Evolutionary conservation across 306 rosid genomes (phyloP), one percentile per base, ranked within the genome.

Genomic region (Vigna trinervia): DNA sequence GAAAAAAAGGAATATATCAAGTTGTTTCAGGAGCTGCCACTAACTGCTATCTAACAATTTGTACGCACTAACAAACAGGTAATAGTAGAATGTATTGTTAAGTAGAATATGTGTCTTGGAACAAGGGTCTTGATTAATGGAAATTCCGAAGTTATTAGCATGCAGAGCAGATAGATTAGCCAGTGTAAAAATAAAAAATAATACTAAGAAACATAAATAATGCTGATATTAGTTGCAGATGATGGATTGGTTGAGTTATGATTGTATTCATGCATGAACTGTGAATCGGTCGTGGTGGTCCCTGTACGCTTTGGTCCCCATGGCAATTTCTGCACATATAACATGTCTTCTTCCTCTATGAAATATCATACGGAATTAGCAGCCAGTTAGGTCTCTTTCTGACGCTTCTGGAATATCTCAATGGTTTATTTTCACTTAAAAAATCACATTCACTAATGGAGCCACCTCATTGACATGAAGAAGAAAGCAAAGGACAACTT

Each of bases 371-470:
- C 38, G 6, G 4, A 34, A 38, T 6, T 7, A 38, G 8, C 41
- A 60, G 23, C 68, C 68, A 32, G 46, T 62, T 23, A 34, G 1
- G 68, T 62, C 46, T n/a, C 13, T 62, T 62, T 62, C 69, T 5
- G 59, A 73, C 28, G 17, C 28, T 14, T 59, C 69, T 34, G 58
- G 52, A 74, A 74, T 58, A 34, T 73, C 78, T 30, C 23, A 73
- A 34, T 23, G 76, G 26, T 8, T 56, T 12, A 5, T 57, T 8
- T 34, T 56, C 43, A 5, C 54, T 58, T 20, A 15, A 58, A 8
- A 73, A 14, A 4, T 11, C 77, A 57, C 30, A 62, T 62, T 36
- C 69, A n/a, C 46, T n/a, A 46, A 46, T 45, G 59, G 11, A 10
- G 57, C 7, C 58, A 61, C 23, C 19, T 6, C 70, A 1, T 59